A percentile compares a stretch with the other conserved stretches of the same genome.
Evolutionary conservation across 257 asterid species (phyloP).

Genomic region (Gardenia jasminoides): DNA sequence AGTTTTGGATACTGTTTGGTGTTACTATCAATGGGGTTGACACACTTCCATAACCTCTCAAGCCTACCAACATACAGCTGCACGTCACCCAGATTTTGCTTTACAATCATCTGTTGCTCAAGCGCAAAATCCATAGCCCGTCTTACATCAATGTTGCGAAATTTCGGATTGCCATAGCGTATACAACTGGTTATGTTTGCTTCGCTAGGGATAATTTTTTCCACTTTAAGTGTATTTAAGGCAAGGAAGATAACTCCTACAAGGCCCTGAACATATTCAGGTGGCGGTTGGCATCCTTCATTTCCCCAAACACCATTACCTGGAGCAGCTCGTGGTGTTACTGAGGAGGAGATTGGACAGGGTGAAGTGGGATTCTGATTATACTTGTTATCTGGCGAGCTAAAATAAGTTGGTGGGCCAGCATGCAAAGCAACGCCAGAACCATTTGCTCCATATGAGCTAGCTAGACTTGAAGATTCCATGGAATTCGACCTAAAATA

Average conservation of each 20-base stretch:
- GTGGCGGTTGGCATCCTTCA: slow-evolving; percentile 17
- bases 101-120: slow-evolving; percentile 39
- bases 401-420: no score
- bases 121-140: slow-evolving; percentile 42
- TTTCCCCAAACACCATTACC: slow-evolving; percentile 18
- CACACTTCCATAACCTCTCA: slow-evolving; percentile 49
- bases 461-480: no score
- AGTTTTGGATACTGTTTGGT: slow-evolving; percentile 26
- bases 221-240: slow-evolving; percentile 40
- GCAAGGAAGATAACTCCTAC: slow-evolving; percentile 40
- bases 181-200: slow-evolving; percentile 43
- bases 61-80: slow-evolving; percentile 39
- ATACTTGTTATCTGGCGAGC: no score
- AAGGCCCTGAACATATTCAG: slow-evolving; percentile 35
- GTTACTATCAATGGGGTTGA: slow-evolving; percentile 41
- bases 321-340: not conserved
- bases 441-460: no score
- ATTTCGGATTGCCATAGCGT: slow-evolving; percentile 47
- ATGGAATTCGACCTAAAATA: no score
- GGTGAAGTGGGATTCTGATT: not conserved
- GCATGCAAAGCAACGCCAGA: no score
- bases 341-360: slow-evolving; percentile 9
- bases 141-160: slow-evolving; percentile 35
- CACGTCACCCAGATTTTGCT: slow-evolving; percentile 30
- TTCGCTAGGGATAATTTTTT: slow-evolving; percentile 51